Evolutionary conservation across 306 rosid genomes (phyloP).

Genomic region (Alnus glutinosa): DNA sequence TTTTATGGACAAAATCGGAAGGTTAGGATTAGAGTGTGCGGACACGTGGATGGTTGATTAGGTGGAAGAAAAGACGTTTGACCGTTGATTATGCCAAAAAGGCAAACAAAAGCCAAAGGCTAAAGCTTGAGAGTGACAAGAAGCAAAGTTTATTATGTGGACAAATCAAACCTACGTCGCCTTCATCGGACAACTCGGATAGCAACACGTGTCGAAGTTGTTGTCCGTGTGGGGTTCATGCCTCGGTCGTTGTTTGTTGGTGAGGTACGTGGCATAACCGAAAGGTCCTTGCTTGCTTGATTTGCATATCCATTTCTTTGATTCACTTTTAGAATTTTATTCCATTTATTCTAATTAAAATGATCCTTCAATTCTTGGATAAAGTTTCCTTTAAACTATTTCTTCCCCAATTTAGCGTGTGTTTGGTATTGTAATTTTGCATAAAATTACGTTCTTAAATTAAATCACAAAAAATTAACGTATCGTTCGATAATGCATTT

Average conservation of each 20-base stretch:
- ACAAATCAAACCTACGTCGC: constrained; percentile 1
- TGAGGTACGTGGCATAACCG: constrained; percentile 18
- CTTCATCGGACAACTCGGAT: constrained; percentile 23
- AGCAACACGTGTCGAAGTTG: constrained; percentile 10
- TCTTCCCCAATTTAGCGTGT: too few species aligned
- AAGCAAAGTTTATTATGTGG: neutral
- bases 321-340: neutral
- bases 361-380: too few species aligned
- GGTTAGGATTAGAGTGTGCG: constrained; percentile 25
- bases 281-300: constrained; percentile 1
- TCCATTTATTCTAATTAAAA: too few species aligned
- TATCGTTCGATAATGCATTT: too few species aligned
- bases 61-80: constrained; percentile 20
- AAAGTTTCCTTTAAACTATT: too few species aligned
- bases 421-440: too few species aligned
- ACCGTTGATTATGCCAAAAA: constrained; percentile 19
- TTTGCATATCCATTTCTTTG: neutral
- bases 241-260: neutral
- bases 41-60: constrained; percentile 46
- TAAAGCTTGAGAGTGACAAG: neutral
- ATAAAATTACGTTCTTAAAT: too few species aligned
- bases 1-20: constrained; percentile 23
- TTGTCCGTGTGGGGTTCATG: neutral
- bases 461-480: too few species aligned
- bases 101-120: constrained; percentile 2